phyloP scores from a whole-genome alignment of 345 rosid genomes.

The Diplotaxis tenuifolia region DNA sequence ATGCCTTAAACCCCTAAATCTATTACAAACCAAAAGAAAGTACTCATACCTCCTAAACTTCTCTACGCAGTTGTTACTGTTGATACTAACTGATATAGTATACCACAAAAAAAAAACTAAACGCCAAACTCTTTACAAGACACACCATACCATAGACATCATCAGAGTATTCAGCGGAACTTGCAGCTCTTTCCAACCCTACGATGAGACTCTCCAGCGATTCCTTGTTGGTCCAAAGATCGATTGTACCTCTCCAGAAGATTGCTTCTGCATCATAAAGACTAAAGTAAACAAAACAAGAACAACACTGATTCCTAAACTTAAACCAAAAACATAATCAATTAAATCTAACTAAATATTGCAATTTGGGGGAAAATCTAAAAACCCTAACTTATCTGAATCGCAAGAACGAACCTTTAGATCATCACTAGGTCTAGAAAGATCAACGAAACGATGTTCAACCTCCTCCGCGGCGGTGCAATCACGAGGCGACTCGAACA shows the following conservation, averaged over 20 bases:
- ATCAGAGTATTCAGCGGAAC: not conserved
- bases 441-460: slow-evolving; percentile 1
- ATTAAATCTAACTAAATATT: not conserved
- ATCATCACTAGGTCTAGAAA: not conserved
- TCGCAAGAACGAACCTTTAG: slow-evolving; percentile 10
- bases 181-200: not conserved
- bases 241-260: not conserved
- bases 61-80: not conserved
- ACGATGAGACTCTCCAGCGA: slow-evolving; percentile 23
- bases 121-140: slow-evolving; percentile 29
- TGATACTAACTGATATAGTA: slow-evolving; percentile 15
- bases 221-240: slow-evolving; percentile 19
- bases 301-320: not conserved
- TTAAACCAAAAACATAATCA: not conserved
- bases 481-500: slow-evolving; percentile 81
- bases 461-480: slow-evolving; percentile 52
- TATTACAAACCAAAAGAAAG: slow-evolving; percentile 10
- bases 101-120: not conserved
- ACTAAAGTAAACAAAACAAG: slow-evolving; percentile 4
- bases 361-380: not conserved
- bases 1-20: slow-evolving; percentile 2
- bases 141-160: slow-evolving; percentile 17
- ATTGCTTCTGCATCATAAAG: slow-evolving; percentile 20
- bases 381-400: not conserved
- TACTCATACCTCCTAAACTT: slow-evolving; percentile 1